Base-by-base conservation (phyloP, 1,284 basidiomycete species). In the Trametes hirsuta region DNA sequence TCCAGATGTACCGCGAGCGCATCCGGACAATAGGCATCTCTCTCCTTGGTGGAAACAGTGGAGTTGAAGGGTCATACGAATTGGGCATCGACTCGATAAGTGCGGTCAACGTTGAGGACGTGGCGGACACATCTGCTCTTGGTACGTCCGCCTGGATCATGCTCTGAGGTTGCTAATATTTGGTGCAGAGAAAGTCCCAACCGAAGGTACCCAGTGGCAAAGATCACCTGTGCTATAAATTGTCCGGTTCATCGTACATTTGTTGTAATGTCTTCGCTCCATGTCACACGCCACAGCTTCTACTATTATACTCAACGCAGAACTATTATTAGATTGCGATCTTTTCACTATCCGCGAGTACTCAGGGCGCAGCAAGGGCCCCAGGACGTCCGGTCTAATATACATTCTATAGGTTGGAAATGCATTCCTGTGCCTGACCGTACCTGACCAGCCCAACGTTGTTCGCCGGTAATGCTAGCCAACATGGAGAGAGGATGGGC, bases 1-100 rank as follows among this genome's bases (percentile, higher is more conserved):
- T 95, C 39, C 75, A 74, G 52, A 94, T 97, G 89, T 83, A 86
- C 70, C 81, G 84, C 15, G 87, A 94, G 63, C 85, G 84, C 56
- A 77, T 97, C 12, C 82, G 90, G 53, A 93, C 90, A 14, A 79
- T 97, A 14, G 95, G 95, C 3, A 88, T 97, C 36, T 93, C 92
- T 1, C 75, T 95, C 14, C 76, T 95, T 6, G 93, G 93, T 15
- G 91, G 90, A 3, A 91, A 91, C 56, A 88, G 87, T 54, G 83
- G 85, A 11, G 77, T 86, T 3, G 79, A 84, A 42, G 91, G 91
- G 0, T 74, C 76, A n/a, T 93, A 90, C 67, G 91, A 93, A 64
- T 79, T 93, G 0, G 88, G 87, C 1, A 80, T 93, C 53, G 88
- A 93, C 65, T 85, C 83, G 2, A 87, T 93, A 61, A 80, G 83